Evolutionary conservation across 1,284 basidiomycete species (phyloP), one percentile per base, ranked within the genome.

Genomic region (Pseudozyma pruni): DNA sequence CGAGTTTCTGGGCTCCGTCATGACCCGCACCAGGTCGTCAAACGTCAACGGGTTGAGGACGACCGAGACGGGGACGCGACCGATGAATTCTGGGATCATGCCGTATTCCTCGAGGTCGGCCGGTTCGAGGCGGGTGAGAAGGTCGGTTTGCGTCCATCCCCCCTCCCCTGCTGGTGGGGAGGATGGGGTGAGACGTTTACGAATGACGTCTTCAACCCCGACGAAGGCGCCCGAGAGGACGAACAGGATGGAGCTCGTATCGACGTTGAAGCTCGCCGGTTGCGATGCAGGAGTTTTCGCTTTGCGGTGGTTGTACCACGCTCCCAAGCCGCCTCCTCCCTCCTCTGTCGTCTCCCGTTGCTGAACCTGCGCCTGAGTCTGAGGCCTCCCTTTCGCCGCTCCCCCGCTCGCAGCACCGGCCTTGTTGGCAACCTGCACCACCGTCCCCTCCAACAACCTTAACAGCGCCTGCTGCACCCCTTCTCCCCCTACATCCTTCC

Each of bases 381-480:
- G 32, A 23, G 20, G 8, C 6, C 13, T 7, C 22, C 6, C 17
- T 35, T 46, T 39, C 4, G 20, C 43, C 14, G 13, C 43, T 42
- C 23, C 40, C 32, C 27, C 33, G 4, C 11, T 31, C 23, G 48
- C 40, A 11, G 48, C 40, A 11, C 60, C 61, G 14, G 34, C 38
- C 47, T 64, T 64, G 4, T 92, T 61, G 7, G 85, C 81, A 3
- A 97, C 86, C 10, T 89, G 90, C 22, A 98, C 87, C 4, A 89
- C 85, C 0, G 92, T 90, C 2, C 94, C 94, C 85, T 98, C 94
- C 86, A 98, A 90, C 87, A 97, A 90, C 43, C 93, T 87, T 1
- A 98, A 85, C 20, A 98, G 86, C 10, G 92, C 85, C 83, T 97
- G 94, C 78, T 98, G 94, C 3, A 98, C 94, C 32, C 94, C 94